phyloP scores from a whole-genome alignment of 768 basidiomycete genomes.

The Mycena sanguinolenta region DNA sequence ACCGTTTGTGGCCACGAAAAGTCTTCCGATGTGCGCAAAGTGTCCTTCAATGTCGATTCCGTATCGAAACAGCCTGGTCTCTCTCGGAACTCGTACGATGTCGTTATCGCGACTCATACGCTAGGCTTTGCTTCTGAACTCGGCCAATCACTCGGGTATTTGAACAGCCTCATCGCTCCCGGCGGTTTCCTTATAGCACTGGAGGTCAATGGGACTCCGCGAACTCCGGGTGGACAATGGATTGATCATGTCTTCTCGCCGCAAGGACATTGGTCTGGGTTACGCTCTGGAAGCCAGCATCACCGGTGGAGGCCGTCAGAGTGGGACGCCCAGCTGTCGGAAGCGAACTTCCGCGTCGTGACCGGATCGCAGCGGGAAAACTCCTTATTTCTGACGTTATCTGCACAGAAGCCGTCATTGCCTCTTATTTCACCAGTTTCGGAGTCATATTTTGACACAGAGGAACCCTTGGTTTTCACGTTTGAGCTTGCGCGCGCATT shows the following conservation, averaged over 20 bases:
- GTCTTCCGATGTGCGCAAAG: constrained; percentile 14
- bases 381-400: not conserved
- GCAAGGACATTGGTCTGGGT: constrained; percentile 13
- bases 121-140: constrained; percentile 22
- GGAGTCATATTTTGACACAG: not conserved
- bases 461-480: not conserved
- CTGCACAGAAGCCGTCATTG: not conserved
- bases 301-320: constrained; percentile 11
- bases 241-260: constrained; percentile 18
- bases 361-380: not conserved
- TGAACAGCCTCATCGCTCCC: constrained; percentile 21
- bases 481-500: not conserved
- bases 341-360: not conserved
- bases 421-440: not conserved
- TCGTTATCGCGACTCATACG: constrained; percentile 20
- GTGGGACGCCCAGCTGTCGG: not conserved
- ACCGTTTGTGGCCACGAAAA: constrained; percentile 23
- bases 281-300: constrained; percentile 24
- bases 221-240: constrained; percentile 16
- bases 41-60: constrained; percentile 20
- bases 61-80: constrained; percentile 15
- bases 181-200: constrained; percentile 22
- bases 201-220: constrained; percentile 16
- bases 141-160: constrained; percentile 1
- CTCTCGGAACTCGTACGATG: constrained; percentile 12